Conservation (phyloP, 306 rosid genomes). For the Vicia faba region DNA sequence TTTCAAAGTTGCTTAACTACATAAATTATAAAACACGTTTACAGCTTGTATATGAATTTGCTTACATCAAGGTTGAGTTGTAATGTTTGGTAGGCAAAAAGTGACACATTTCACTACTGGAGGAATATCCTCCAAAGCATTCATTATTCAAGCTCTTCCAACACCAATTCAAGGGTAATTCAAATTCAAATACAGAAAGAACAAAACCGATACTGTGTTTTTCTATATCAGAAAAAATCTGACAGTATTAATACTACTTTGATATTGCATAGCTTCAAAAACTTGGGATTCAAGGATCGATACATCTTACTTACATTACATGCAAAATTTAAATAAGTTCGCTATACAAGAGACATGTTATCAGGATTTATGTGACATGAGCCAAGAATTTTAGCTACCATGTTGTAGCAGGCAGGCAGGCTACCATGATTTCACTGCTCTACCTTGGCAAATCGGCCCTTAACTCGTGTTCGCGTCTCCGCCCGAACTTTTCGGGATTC, state of each 20-base stretch:
- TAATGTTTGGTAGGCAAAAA: constrained; percentile 19
- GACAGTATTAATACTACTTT: background rate
- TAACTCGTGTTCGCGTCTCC: constrained; percentile 74
- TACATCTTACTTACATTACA: constrained; percentile 13
- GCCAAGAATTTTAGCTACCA: constrained; percentile 3
- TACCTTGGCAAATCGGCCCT: constrained; percentile 83
- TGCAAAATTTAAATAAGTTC: constrained; percentile 30
- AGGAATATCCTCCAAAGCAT: background rate
- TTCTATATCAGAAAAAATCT: background rate
- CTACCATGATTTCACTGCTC: constrained; percentile 55
- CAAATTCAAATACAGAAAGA: constrained; percentile 12
- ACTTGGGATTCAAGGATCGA: constrained; percentile 17
- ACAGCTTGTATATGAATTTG: background rate
- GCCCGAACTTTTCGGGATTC: constrained; percentile 89
- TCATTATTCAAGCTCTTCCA: background rate
- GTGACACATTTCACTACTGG: too few species aligned
- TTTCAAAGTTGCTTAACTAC: background rate
- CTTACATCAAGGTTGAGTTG: background rate
- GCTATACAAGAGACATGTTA: constrained; percentile 24
- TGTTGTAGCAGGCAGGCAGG: constrained; percentile 31
- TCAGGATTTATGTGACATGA: constrained; percentile 15
- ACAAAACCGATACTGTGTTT: background rate
- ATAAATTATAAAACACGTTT: constrained; percentile 8
- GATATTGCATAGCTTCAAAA: constrained; percentile 5
- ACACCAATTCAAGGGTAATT: background rate